phyloP scores from a whole-genome alignment of 2,329 filamentous ascomycete genomes.

The Arthrobotrys entomopaga region DNA sequence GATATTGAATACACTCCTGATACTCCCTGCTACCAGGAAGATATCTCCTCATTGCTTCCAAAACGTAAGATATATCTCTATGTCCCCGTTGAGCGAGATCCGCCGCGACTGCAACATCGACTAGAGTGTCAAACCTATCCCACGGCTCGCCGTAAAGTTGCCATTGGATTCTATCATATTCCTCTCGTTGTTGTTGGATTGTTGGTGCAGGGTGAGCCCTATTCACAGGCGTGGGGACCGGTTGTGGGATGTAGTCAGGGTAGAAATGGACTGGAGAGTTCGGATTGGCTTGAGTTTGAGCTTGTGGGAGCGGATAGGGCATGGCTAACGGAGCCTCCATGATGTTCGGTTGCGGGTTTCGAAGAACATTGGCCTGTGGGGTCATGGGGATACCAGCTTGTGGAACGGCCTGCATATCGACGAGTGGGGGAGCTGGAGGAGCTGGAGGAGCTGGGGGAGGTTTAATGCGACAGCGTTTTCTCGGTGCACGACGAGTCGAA shows the following conservation, averaged over 20 bases:
- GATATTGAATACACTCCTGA: not conserved
- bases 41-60: conserved; percentile 7
- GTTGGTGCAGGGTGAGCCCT: not conserved
- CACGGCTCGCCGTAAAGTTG: conserved; percentile 2
- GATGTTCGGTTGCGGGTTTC: too few relatives aligned
- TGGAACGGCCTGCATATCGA: too few relatives aligned
- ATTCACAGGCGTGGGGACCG: not conserved
- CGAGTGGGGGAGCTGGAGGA: not conserved
- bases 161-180: not conserved
- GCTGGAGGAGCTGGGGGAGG: not conserved
- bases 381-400: too few relatives aligned
- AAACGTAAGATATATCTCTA: not conserved
- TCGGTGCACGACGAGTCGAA: not conserved
- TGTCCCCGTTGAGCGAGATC: conserved; percentile 9
- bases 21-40: conserved; percentile 3
- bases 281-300: not conserved
- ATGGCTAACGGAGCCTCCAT: too few relatives aligned
- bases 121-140: conserved; percentile 27
- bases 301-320: too few relatives aligned
- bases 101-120: conserved; percentile 20
- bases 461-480: not conserved
- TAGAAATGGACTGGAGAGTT: conserved; percentile 16
- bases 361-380: too few relatives aligned
- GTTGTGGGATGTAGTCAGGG: conserved; percentile 7
- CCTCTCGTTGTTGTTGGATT: not conserved